These are phyloP conservation scores for Talaromyces amestolkiae DNA, from an alignment of 2,329 filamentous ascomycete genomes.

Conservation along the genomic window DNA sequence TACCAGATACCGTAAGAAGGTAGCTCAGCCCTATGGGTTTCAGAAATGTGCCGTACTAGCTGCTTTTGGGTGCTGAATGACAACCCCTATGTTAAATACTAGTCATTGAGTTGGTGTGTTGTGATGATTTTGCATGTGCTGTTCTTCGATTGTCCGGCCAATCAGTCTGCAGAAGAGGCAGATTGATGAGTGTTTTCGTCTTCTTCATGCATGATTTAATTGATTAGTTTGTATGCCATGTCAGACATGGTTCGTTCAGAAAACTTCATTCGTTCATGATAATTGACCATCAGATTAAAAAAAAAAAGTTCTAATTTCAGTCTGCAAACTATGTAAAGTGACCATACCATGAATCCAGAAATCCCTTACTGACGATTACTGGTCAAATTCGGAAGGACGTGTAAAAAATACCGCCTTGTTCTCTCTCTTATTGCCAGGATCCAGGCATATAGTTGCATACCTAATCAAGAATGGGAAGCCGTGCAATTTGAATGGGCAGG, in stretches of 20 bases:
- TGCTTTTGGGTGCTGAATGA: background rate
- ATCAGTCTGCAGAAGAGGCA: background rate
- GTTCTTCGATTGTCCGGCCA: background rate
- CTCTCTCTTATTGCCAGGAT: background rate
- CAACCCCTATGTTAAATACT: background rate
- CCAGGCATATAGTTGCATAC: background rate
- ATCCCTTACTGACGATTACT: background rate
- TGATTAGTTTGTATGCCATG: background rate
- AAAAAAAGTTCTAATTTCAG: background rate
- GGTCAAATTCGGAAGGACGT: background rate
- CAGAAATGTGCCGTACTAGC: background rate
- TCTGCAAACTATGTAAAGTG: background rate
- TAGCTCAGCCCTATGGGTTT: conserved; percentile 8
- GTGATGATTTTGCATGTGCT: background rate
- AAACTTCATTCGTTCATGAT: background rate
- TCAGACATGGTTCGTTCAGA: background rate
- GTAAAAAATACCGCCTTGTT: background rate
- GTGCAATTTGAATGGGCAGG: background rate
- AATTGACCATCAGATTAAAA: background rate
- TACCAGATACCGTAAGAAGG: background rate
- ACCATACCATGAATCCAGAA: background rate
- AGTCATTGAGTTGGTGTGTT: background rate
- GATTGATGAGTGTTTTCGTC: background rate
- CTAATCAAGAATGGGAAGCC: background rate
- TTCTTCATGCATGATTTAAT: background rate